phyloP scores from a whole-genome alignment of 257 asterid genomes.

The Rhazya stricta region DNA sequence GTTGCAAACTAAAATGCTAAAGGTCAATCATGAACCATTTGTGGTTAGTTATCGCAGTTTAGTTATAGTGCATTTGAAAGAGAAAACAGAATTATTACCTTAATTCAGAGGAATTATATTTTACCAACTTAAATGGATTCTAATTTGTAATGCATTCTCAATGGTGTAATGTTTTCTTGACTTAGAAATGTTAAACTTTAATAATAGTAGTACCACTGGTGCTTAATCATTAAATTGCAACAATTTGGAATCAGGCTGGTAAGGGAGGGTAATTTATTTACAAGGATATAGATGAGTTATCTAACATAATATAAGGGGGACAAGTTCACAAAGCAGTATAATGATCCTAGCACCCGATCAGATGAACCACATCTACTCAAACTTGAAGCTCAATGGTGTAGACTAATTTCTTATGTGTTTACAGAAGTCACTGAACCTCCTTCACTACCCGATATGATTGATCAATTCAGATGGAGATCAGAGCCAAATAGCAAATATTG shows the following conservation, averaged over 20 bases:
- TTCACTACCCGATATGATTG: too few species aligned
- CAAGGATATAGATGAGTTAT: neutral
- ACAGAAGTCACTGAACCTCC: neutral
- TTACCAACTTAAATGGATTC: neutral
- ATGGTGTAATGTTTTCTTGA: neutral
- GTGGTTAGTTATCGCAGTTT: neutral
- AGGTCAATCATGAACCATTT: slow-evolving; percentile 1
- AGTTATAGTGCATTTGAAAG: neutral
- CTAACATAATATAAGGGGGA: neutral
- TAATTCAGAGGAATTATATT: neutral
- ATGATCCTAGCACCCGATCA: neutral
- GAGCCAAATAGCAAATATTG: neutral
- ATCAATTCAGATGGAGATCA: too few species aligned
- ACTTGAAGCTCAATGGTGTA: neutral
- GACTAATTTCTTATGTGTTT: neutral
- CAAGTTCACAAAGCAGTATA: neutral
- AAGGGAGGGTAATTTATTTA: neutral
- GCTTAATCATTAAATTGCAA: neutral
- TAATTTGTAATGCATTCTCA: neutral
- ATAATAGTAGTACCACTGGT: neutral
- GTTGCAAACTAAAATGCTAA: neutral
- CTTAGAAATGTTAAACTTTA: neutral
- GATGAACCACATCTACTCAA: neutral
- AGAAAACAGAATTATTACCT: neutral
- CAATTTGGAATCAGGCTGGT: neutral